Evolutionary conservation across 148 eudicot genomes (phyloP).

Genomic region (Pharnaceum exiguum): DNA sequence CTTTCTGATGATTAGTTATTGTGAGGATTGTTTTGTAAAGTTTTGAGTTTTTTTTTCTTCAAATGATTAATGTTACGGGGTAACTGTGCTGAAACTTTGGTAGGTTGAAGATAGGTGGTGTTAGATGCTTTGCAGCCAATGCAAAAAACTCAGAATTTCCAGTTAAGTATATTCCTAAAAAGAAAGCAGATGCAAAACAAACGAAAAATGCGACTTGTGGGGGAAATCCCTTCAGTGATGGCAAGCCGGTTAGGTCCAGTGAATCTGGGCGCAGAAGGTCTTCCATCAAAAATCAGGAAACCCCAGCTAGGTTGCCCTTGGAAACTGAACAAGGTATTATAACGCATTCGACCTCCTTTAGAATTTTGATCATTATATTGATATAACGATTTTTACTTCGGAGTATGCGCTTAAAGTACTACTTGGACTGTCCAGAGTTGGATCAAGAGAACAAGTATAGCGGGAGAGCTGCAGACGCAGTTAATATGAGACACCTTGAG

Average conservation of each 20-base stretch:
- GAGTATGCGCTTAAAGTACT: background rate
- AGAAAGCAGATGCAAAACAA: conserved; percentile 19
- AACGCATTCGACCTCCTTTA: background rate
- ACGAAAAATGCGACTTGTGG: conserved; percentile 16
- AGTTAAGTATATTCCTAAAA: conserved; percentile 64
- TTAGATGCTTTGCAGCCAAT: conserved; percentile 32
- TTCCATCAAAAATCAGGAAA: conserved; percentile 8
- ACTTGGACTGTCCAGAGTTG: conserved; percentile 11
- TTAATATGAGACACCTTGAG: background rate
- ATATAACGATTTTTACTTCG: too few species aligned
- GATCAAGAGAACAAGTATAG: background rate
- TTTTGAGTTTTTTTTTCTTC: background rate
- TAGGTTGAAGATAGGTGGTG: conserved; percentile 36
- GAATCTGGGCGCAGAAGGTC: conserved; percentile 14
- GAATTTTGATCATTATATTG: background rate
- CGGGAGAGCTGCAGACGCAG: background rate
- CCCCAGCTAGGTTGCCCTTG: background rate
- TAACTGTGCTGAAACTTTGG: background rate
- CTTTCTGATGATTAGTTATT: background rate
- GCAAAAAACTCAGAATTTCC: conserved; percentile 36
- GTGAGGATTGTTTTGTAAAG: background rate
- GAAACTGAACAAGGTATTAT: conserved; percentile 24
- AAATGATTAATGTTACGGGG: background rate
- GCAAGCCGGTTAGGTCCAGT: conserved; percentile 7
- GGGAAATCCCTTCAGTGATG: conserved; percentile 6